Evolutionary conservation across 345 rosid species (phyloP), one percentile per base, ranked within the genome.

Genomic region (Raphanus sativus): DNA sequence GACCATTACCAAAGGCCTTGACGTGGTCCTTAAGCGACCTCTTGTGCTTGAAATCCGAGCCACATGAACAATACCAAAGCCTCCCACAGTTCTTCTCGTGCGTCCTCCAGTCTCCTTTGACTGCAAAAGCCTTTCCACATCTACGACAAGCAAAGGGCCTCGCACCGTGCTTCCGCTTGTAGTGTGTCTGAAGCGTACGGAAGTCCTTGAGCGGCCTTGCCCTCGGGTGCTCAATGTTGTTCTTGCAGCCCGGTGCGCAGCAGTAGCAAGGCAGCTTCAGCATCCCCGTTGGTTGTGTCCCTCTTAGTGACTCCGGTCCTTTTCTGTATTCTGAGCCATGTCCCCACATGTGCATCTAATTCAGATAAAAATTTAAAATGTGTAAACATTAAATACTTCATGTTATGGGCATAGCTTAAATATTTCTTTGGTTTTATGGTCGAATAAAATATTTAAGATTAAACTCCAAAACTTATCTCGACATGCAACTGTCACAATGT

Each of bases 341-440:
- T 67, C 99, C 99, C 99, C 99, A 95, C 99, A 95, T 95, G 81
- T 95, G 99, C 99, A 95, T 95, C 99, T 95, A 65, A 68, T 26
- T 45, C 36, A 4, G 45, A 4, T 42, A 6, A 65, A 12, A 50
- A 36, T 3, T 6, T 61, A n/a, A 17, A 17, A n/a, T 33, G 1
- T 50, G 16, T 45, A 28, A 50, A 38, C 5, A 15, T 36, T 45
- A 8, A 56, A 10, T 8, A 15, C 70, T 25, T 77, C 26, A 34
- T 33, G 33, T 29, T 75, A 42, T 65, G 4, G 12, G 9, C 64
- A 50, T 50, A 54, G 42, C 21, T 45, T 58, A 13, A 40, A 16
- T 29, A 32, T 62, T 62, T 63, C 33, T 32, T 16, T 62, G 8
- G 16, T 67, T 67, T 42, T 30, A 1, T 21, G 32, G 10, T 15